Evolutionary conservation across 192 early-diverging fungal species (phyloP), one percentile per base, ranked within the genome.

Genomic region (Mycoemilia scoparia): DNA sequence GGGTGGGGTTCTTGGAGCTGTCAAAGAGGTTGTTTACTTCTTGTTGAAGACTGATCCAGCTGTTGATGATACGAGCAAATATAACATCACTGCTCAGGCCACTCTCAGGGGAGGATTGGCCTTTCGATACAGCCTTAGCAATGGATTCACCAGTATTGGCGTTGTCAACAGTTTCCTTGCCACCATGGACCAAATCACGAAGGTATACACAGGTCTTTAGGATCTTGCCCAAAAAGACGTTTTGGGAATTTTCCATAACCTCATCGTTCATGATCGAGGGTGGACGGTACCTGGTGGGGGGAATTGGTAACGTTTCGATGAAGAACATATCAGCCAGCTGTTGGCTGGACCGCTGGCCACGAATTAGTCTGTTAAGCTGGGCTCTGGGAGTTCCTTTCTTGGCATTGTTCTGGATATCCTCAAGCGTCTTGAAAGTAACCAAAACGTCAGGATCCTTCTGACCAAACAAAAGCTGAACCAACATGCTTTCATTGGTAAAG

Each of bases 1-100:
- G 27, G 23, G 65, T 59, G 22, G 87, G 82, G 45, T 82, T 86
- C 58, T 84, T 87, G 24, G 87, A 73, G 21, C 70, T 83, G 59
- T 99, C 95, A 46, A 96, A 82, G 10, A 93, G 69, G 43, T 77
- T 82, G 62, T 96, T 93, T 34, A 93, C 90, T 16, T 64, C 67
- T 46, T 76, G 69, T 64, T 95, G 89, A 22, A 96, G 66, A 34
- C 74, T 66, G 43, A 93, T 81, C 72, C 76, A 84, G 43, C 43
- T 27, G 33, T 51, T 57, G 28, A 64, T 42, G 15, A 71, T 45
- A n/a, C 43, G 32, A 6, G 67, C 67, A 17, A 65, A 61, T n/a
- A n/a, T n/a, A n/a, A n/a, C n/a, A n/a, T n/a, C n/a, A n/a, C n/a
- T n/a, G n/a, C n/a, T n/a, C n/a, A n/a, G n/a, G n/a, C n/a, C n/a